Conservation (phyloP, 352 stramenopile genomes). For the Saprolegnia diclina region DNA sequence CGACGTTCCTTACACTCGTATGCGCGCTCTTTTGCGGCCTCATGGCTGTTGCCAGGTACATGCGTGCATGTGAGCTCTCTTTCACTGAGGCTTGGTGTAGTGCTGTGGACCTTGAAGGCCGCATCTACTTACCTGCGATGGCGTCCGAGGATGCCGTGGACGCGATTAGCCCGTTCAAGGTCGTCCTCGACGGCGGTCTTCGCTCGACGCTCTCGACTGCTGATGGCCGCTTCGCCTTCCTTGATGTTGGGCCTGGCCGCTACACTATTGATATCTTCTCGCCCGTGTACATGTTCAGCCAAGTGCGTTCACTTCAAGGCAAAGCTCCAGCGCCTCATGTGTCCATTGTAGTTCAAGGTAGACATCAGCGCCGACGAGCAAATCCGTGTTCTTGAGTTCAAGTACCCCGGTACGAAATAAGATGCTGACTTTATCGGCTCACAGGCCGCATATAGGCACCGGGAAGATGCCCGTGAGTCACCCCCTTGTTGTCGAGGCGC, state of each 20-base stretch:
- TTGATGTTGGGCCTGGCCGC: slow-evolving; percentile 56
- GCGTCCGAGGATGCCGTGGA: slow-evolving; percentile 39
- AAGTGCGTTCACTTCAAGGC: slow-evolving; percentile 28
- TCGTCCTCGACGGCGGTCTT: slow-evolving; percentile 70
- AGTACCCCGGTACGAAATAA: slow-evolving; percentile 47
- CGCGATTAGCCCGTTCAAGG: slow-evolving; percentile 44
- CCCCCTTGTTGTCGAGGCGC: slow-evolving; percentile 52
- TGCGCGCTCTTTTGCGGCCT: background rate
- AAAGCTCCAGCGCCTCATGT: background rate
- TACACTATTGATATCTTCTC: slow-evolving; percentile 75
- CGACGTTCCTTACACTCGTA: slow-evolving; percentile 6
- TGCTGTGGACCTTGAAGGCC: slow-evolving; percentile 19
- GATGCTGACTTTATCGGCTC: background rate
- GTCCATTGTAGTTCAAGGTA: slow-evolving; percentile 65
- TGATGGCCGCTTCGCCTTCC: slow-evolving; percentile 67
- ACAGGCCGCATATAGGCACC: slow-evolving; percentile 30
- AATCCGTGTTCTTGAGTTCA: slow-evolving; percentile 83
- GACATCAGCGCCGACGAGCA: slow-evolving; percentile 88
- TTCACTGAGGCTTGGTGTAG: background rate
- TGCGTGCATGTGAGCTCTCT: background rate
- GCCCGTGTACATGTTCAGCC: slow-evolving; percentile 62
- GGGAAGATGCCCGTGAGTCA: slow-evolving; percentile 55
- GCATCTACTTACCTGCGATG: slow-evolving; percentile 9
- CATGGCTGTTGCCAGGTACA: background rate
- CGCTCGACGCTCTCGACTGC: slow-evolving; percentile 57